These are phyloP conservation scores for Apostasia shenzhenica DNA, from an alignment of 106 monocot genomes.

Conservation along the genomic window DNA sequence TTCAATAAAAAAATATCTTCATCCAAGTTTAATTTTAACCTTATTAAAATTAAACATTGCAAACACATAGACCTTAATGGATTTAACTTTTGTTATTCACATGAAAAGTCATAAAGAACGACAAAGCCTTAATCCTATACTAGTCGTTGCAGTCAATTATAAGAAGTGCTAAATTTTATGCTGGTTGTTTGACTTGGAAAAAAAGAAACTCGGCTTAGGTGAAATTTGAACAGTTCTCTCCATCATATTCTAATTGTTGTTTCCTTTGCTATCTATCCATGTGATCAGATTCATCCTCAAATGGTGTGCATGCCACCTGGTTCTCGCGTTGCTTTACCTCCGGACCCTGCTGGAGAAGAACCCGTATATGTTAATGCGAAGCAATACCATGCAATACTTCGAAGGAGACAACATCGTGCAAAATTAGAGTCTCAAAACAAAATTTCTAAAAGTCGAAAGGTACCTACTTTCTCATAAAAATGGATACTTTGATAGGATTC, in stretches of 20 bases:
- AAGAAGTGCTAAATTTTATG: too few relatives aligned
- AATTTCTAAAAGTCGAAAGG: slow-evolving; percentile 62
- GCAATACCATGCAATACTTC: slow-evolving; percentile 64
- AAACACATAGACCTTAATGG: too few relatives aligned
- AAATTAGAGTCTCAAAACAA: slow-evolving; percentile 71
- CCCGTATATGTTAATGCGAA: slow-evolving; percentile 82
- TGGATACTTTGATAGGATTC: background rate
- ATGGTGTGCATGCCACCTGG: slow-evolving; percentile 25
- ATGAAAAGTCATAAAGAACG: too few relatives aligned
- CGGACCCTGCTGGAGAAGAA: slow-evolving; percentile 36
- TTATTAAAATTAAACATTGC: too few relatives aligned
- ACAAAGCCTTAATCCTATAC: too few relatives aligned
- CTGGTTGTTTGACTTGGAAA: too few relatives aligned
- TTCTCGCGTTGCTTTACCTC: slow-evolving; percentile 46
- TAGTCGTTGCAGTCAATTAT: too few relatives aligned
- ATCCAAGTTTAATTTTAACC: too few relatives aligned
- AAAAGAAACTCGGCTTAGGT: too few relatives aligned
- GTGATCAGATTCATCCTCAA: slow-evolving; percentile 38
- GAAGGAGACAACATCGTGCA: slow-evolving; percentile 63
- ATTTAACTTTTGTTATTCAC: too few relatives aligned
- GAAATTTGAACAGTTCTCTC: too few relatives aligned
- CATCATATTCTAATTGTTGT: background rate
- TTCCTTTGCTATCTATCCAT: background rate
- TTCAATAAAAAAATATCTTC: too few relatives aligned
- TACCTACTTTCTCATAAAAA: background rate